Base-by-base conservation (phyloP, 139 green algal species). In the Coelastrella sp. region DNA sequence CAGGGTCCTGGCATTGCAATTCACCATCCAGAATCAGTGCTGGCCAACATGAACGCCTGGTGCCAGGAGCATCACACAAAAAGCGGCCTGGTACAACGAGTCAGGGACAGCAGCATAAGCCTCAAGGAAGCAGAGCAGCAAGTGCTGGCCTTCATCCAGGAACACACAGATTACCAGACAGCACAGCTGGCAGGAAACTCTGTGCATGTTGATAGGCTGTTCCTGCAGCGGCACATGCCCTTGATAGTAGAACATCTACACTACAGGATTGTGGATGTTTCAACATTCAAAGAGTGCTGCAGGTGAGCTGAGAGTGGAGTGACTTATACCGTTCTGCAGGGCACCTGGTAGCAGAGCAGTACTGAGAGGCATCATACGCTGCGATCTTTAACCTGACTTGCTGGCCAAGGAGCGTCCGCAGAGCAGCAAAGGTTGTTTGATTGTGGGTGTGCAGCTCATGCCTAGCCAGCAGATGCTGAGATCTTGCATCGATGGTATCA, bases 241-340 rank as follows among this genome's bases (percentile, higher is more conserved):
- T 40, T 63, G 0, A 79, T 99, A 43, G 74, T 89, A 9, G 90
- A 89, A 3, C 90, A 97, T 86, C 85, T 98, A 11, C 90, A 94
- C 85, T 97, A 98, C 91, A 89, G 95, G 43, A 96, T 98, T n/a
- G 92, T 98, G 45, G 96, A 99, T 81, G 96, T 99, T 35, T 94
- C 85, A 63, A 96, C 88, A 2, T 78, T 99, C 34, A 92, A 92
- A 40, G 96, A 98, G 87, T 87, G 96, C 78, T 84, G 60, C 40
- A 84, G 78, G 78, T 84, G 78, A 25, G 57, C 57, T 37, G 27
- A 8, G 32, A 21, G 27, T 41, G 64, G n/a, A n/a, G n/a, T n/a
- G n/a, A n/a, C n/a, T n/a, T n/a, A n/a, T n/a, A n/a, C n/a, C n/a
- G n/a, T n/a, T n/a, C n/a, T n/a, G n/a, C n/a, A n/a, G n/a, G n/a